Percentiles rank a stretch among this genome's conserved stretches.
These are phyloP conservation scores for Excoecaria agallocha DNA, from an alignment of 345 rosid species.

Conservation along the genomic window DNA sequence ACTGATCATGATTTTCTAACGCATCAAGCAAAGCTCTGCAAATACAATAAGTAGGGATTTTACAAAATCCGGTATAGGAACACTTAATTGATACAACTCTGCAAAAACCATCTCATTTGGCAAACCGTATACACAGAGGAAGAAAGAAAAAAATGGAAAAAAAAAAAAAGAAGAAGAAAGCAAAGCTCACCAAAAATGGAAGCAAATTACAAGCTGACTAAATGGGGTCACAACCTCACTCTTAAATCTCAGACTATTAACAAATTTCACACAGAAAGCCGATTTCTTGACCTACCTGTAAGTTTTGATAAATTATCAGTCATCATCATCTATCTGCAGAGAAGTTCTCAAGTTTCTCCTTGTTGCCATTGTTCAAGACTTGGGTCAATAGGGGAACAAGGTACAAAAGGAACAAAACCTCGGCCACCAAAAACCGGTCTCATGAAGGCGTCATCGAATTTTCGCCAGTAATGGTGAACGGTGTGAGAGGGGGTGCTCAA, in stretches of 20 bases:
- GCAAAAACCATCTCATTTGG: constrained; percentile 8
- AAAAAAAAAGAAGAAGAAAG: neutral
- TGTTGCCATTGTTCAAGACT: constrained; percentile 39
- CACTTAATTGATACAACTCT: neutral
- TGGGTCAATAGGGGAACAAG: constrained; percentile 62
- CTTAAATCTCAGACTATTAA: constrained; percentile 4
- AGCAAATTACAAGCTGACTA: constrained; percentile 3
- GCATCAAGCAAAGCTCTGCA: neutral
- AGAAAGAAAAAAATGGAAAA: neutral
- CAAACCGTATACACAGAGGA: constrained; percentile 7
- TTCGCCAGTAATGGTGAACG: constrained; percentile 80
- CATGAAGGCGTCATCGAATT: constrained; percentile 79
- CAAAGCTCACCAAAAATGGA: constrained; percentile 12
- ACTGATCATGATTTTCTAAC: too few species aligned
- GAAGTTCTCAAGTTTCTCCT: constrained; percentile 8
- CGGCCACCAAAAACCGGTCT: constrained; percentile 86
- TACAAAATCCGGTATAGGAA: constrained; percentile 4
- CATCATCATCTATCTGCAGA: neutral
- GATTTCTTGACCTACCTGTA: constrained; percentile 5
- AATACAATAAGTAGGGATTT: constrained; percentile 1
- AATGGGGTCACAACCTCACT: constrained; percentile 20
- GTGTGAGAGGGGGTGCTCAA: constrained; percentile 62
- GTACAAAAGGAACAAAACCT: constrained; percentile 62
- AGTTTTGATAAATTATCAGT: neutral
- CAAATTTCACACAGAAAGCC: constrained; percentile 25